A percentile compares a stretch with the other conserved stretches of the same genome.
Conservation (phyloP, 306 rosid species). For the Fragaria iinumae region DNA sequence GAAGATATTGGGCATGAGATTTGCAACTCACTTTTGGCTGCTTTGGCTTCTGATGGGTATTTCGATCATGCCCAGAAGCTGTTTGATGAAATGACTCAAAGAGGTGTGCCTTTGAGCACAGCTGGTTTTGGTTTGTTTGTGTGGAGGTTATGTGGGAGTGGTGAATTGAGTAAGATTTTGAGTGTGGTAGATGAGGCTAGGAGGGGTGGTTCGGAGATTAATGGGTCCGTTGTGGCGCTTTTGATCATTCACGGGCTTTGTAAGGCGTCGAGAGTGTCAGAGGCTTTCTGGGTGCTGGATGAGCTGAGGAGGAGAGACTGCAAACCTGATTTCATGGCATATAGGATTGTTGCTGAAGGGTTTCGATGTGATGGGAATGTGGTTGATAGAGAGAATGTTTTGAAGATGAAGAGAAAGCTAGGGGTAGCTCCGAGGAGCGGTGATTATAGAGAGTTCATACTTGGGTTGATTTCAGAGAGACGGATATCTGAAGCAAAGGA, state of each 20-base stretch:
- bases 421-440: slow-evolving; percentile 80
- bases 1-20: slow-evolving; percentile 43
- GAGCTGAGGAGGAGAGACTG: slow-evolving; percentile 68
- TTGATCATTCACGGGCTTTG: slow-evolving; percentile 71
- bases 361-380: slow-evolving; percentile 47
- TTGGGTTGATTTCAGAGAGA: slow-evolving; percentile 54
- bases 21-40: slow-evolving; percentile 68
- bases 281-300: slow-evolving; percentile 57
- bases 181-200: slow-evolving; percentile 49
- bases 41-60: slow-evolving; percentile 60
- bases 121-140: slow-evolving; percentile 79
- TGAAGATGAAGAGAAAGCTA: slow-evolving; percentile 89
- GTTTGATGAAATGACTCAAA: slow-evolving; percentile 58
- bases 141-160: slow-evolving; percentile 51
- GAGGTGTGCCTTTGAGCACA: slow-evolving; percentile 48
- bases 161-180: slow-evolving; percentile 41
- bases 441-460: slow-evolving; percentile 65
- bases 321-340: slow-evolving; percentile 93
- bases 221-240: slow-evolving; percentile 70
- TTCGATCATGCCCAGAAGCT: slow-evolving; percentile 51
- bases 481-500: slow-evolving; percentile 61
- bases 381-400: slow-evolving; percentile 59
- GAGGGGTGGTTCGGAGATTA: slow-evolving; percentile 44
- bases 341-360: slow-evolving; percentile 65
- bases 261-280: slow-evolving; percentile 45